A percentile compares a stretch with the other conserved stretches of the same genome.
phyloP scores from a whole-genome alignment of 202 grass and related monocot genomes.

The Saccharum hybrid region DNA sequence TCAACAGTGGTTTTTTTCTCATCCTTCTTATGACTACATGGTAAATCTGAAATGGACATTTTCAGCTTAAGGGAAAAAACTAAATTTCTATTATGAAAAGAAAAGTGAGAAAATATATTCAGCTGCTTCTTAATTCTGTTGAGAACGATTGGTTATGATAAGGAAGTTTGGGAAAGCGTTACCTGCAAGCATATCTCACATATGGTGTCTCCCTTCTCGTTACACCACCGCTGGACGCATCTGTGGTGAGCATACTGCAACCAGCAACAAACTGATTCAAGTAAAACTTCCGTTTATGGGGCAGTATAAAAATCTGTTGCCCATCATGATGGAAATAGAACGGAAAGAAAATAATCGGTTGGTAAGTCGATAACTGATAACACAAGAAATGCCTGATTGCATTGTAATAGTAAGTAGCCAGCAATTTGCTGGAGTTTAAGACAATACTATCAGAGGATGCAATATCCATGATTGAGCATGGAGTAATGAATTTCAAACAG shows the following conservation, averaged over 20 bases:
- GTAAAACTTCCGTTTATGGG: conserved; percentile 11
- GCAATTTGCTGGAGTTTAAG: neutral
- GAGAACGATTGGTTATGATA: conserved; percentile 23
- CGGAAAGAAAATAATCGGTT: neutral
- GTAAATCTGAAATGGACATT: conserved; percentile 13
- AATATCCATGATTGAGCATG: neutral
- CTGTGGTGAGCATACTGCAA: conserved; percentile 71
- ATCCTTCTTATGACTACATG: neutral
- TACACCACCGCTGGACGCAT: conserved; percentile 86
- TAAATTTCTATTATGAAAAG: neutral
- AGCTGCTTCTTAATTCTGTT: conserved; percentile 35
- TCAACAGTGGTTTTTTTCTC: neutral
- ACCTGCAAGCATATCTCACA: conserved; percentile 95
- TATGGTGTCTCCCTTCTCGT: conserved; percentile 79
- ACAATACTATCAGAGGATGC: neutral
- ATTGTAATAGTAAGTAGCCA: neutral
- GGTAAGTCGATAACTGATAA: neutral
- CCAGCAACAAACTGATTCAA: conserved; percentile 45
- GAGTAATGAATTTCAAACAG: neutral
- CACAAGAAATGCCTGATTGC: neutral
- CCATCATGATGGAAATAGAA: neutral
- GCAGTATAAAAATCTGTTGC: neutral
- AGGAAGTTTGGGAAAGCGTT: conserved; percentile 34
- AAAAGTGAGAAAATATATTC: conserved; percentile 5
- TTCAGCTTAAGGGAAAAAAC: neutral